Evolutionary conservation across 352 stramenopile species (phyloP), one percentile per base, ranked within the genome.

Genomic region (Globisporangium uncinulatum): DNA sequence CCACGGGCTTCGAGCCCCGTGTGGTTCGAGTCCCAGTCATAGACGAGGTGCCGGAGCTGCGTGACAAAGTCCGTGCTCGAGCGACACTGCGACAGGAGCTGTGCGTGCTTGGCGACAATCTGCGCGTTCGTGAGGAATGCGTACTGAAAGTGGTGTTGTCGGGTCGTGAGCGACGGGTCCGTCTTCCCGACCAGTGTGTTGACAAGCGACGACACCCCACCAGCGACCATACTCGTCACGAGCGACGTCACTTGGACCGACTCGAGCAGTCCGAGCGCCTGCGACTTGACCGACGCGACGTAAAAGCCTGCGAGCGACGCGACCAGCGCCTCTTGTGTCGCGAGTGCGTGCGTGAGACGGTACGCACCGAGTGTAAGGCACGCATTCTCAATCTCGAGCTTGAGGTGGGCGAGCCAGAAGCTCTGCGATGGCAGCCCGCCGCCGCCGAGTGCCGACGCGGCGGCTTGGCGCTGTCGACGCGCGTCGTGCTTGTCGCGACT

Each of bases 11-110:
- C 84, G 0, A 94, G 63, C 0, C 84, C 84, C 2, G 78, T 92
- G 58, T 94, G 85, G 62, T 94, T 92, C 41, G 79, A 82, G 53
- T 94, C 82, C 82, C 83, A 93, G 54, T 93, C 83, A 56, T 84
- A 94, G 4, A 93, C 82, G 9, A 94, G 63, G 47, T 94, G 85
- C 11, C 80, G 71, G 32, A 91, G 59, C 50, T 89, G 74, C 17
- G 75, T 65, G 46, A 88, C 46, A 47, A 91, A 88, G 47, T 88
- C 63, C 0, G 71, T 61, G 36, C 66, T 77, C 8, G 68, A 90
- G 34, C 51, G 58, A 41, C 74, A 88, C 43, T 73, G 57, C 4
- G 62, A 43, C 3, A 94, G 49, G 21, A 72, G 65, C 36, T 67
- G 69, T 4, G 81, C 86, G 59, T 93, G 85, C 62, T 92, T 92